Percentiles rank a stretch among this genome's conserved stretches.
phyloP scores from a whole-genome alignment of 108 stramenopile genomes.

The Skeletonema costatum region DNA sequence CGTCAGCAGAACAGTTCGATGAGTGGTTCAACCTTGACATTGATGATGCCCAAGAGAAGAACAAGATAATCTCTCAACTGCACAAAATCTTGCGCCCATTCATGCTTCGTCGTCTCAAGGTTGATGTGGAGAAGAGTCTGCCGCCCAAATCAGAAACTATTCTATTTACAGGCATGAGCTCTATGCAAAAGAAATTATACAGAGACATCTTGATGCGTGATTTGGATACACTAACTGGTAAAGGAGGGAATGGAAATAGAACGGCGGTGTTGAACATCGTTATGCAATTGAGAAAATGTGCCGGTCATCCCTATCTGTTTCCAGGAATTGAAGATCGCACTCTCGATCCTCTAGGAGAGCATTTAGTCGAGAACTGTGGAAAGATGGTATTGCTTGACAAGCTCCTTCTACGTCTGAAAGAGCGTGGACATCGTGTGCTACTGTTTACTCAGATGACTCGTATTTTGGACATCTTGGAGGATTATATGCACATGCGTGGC shows the following conservation, averaged over 20 bases:
- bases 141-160: slow-evolving; percentile 94
- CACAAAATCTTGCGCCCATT: slow-evolving; percentile 97
- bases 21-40: slow-evolving; percentile 84
- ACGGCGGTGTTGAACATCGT: slow-evolving; percentile 92
- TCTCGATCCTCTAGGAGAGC: slow-evolving; percentile 87
- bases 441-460: slow-evolving; percentile 99
- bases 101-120: slow-evolving; percentile 97
- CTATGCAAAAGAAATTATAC: slow-evolving; percentile 93
- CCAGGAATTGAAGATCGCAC: slow-evolving; percentile 93
- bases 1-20: slow-evolving; percentile 92
- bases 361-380: slow-evolving; percentile 88
- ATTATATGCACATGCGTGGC: slow-evolving; percentile 85
- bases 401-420: slow-evolving; percentile 80
- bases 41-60: not conserved
- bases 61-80: slow-evolving; percentile 85
- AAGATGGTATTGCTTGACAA: slow-evolving; percentile 91
- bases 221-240: slow-evolving; percentile 4
- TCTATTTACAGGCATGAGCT: slow-evolving; percentile 89
- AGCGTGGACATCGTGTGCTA: slow-evolving; percentile 90
- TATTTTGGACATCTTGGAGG: slow-evolving; percentile 95
- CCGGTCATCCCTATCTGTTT: slow-evolving; percentile 99
- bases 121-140: slow-evolving; percentile 87
- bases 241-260: slow-evolving; percentile 9
- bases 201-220: slow-evolving; percentile 85
- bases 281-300: slow-evolving; percentile 99